Conservation (phyloP, 2,329 filamentous ascomycete genomes). For the Xylariaceae sp. region DNA sequence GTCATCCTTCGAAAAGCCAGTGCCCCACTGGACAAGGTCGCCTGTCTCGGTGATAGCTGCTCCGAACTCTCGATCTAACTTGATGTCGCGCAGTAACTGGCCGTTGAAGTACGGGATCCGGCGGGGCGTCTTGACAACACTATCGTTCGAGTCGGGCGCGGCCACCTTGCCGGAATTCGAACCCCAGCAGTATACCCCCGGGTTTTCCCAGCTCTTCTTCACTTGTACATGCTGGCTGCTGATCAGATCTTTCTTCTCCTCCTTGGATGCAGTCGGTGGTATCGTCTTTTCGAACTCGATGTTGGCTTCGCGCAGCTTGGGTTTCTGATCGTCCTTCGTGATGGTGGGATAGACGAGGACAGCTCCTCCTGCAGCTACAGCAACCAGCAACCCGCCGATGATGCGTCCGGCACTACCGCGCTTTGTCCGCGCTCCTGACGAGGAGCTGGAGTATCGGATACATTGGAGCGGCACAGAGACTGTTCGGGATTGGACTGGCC, state of each 20-base stretch:
- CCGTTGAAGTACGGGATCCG: slow-evolving; percentile 79
- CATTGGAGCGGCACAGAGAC: slow-evolving; percentile 12
- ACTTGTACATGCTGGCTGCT: slow-evolving; percentile 86
- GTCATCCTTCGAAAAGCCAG: slow-evolving; percentile 61
- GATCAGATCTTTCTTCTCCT: slow-evolving; percentile 69
- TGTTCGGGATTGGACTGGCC: slow-evolving; percentile 2
- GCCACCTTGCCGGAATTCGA: slow-evolving; percentile 81
- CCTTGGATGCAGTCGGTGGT: slow-evolving; percentile 52
- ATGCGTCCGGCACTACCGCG: slow-evolving; percentile 18
- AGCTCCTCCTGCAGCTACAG: slow-evolving; percentile 22
- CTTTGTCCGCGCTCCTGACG: slow-evolving; percentile 1
- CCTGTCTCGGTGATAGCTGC: slow-evolving; percentile 84
- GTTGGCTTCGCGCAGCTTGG: slow-evolving; percentile 39
- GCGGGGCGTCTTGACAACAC: slow-evolving; percentile 71
- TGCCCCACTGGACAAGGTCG: slow-evolving; percentile 88
- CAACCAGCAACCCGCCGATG: slow-evolving; percentile 22
- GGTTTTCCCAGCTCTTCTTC: slow-evolving; percentile 72
- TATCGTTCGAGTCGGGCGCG: slow-evolving; percentile 74
- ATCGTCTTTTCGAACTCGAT: slow-evolving; percentile 64
- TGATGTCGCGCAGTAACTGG: slow-evolving; percentile 77
- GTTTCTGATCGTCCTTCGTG: slow-evolving; percentile 12
- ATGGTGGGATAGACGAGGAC: slow-evolving; percentile 21
- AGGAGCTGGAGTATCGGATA: slow-evolving; percentile 20
- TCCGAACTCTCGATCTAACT: slow-evolving; percentile 75
- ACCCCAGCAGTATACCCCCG: slow-evolving; percentile 92